Base-by-base conservation (phyloP, 2,329 filamentous ascomycete genomes). In the Pseudogymnoascus sp. region DNA sequence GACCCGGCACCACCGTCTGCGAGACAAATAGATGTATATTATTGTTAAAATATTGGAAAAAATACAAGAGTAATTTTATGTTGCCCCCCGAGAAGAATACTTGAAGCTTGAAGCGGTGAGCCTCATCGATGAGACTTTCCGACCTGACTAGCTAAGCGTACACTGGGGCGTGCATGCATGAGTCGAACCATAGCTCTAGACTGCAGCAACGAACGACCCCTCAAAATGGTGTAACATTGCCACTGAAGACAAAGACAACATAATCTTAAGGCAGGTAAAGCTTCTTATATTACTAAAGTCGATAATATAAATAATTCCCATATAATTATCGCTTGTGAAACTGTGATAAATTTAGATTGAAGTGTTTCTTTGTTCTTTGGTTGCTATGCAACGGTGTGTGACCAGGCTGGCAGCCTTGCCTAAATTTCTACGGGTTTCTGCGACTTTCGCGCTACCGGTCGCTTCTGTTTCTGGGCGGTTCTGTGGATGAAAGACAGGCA, bases 391-490 rank as follows among this genome's bases (percentile, higher is more conserved):
- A 40, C 59, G 59, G 59, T 61, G 59, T 61, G 59, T 40, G 34
- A 42, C 59, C 34, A 42, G 34, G 34, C 59, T 61, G 31, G 18
- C 59, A 61, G 59, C 59, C 59, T 61, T 61, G 59, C 59, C 59
- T 61, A 39, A 39, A 61, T 61, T 61, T 61, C 59, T 42, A 61
- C 21, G 59, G 59, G 59, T 61, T 61, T 61, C 59, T 61, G 59
- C 14, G 59, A 61, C 59, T 61, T 61, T 61, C 59, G 59, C 59
- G 59, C 59, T 61, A 61, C 59, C n/a, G 18, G 59, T 61, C 59
- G 59, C 59, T 61, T 61, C 59, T 42, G 51, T 61, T 61, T 61
- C 59, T 42, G 59, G 59, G 59, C 59, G 59, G 39, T 61, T 61
- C 59, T 61, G 59, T 61, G 59, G 59, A 40, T 31, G 34, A 61